Conservation (phyloP, 306 rosid species). For the Gynostemma pentaphyllum region DNA sequence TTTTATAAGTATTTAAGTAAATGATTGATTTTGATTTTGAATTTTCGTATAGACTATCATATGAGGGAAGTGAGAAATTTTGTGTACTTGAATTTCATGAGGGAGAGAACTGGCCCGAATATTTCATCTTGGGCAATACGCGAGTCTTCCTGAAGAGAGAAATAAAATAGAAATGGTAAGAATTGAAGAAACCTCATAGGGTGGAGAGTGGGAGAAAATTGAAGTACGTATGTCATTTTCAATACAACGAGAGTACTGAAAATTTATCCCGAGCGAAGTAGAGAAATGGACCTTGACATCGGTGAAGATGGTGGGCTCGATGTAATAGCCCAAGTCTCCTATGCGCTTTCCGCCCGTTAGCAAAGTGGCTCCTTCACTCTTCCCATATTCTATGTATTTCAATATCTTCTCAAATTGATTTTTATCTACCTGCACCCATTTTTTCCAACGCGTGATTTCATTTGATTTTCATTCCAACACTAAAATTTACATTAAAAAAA, state of each 20-base stretch:
- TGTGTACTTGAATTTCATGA: constrained; percentile 60
- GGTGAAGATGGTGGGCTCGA: constrained; percentile 74
- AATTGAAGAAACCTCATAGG: too few species aligned
- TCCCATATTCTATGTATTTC: constrained; percentile 67
- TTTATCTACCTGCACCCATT: constrained; percentile 69
- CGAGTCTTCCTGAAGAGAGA: constrained; percentile 68
- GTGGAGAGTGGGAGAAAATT: too few species aligned
- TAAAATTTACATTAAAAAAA: too few species aligned
- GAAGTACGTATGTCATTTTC: too few species aligned
- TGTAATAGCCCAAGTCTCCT: constrained; percentile 65
- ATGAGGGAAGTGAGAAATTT: neutral
- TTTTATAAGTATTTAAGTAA: too few species aligned
- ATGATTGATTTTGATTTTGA: neutral
- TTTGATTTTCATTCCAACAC: too few species aligned
- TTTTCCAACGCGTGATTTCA: too few species aligned
- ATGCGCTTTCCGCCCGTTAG: constrained; percentile 61
- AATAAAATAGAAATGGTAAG: too few species aligned
- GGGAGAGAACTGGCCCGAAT: constrained; percentile 69
- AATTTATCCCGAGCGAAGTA: too few species aligned
- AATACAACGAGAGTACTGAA: too few species aligned
- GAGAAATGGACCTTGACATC: constrained; percentile 47
- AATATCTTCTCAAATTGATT: constrained; percentile 60
- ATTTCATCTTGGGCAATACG: constrained; percentile 57
- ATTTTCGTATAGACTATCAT: too few species aligned
- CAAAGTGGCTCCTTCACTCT: constrained; percentile 80